These are phyloP conservation scores for Globisporangium middletonii DNA, from an alignment of 352 stramenopile species.

Conservation along the genomic window DNA sequence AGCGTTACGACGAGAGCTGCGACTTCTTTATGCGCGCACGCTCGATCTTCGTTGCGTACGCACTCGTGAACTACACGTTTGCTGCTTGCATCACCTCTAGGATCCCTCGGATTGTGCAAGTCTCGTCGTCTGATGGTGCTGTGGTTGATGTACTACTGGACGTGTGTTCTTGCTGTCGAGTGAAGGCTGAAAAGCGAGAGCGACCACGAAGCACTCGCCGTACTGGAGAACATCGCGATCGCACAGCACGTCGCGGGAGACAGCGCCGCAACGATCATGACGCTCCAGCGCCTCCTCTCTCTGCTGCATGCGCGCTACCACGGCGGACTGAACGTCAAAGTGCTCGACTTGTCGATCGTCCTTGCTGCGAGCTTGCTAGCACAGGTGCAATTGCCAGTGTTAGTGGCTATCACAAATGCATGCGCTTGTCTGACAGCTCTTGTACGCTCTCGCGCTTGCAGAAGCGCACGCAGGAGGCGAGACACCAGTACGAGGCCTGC, in stretches of 20 bases:
- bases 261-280: conserved; percentile 14
- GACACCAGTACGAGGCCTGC: conserved; percentile 28
- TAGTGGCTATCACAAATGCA: no score
- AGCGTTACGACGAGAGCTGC: conserved; percentile 23
- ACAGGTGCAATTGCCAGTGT: conserved; percentile 23
- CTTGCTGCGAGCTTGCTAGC: conserved; percentile 30
- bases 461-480: conserved; percentile 38
- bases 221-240: conserved; percentile 51
- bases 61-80: not conserved
- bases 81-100: not conserved
- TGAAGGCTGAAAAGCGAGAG: conserved; percentile 30
- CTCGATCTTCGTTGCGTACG: conserved; percentile 22
- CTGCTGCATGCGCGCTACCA: conserved; percentile 28
- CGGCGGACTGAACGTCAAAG: conserved; percentile 42
- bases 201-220: conserved; percentile 21
- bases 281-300: conserved; percentile 26
- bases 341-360: conserved; percentile 30
- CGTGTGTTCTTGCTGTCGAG: not conserved
- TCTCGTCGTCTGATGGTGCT: no score
- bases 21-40: conserved; percentile 32
- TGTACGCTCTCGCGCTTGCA: conserved; percentile 2
- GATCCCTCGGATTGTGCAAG: no score
- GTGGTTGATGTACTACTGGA: not conserved
- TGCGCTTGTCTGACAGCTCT: no score
- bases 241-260: conserved; percentile 14